A percentile compares a stretch with the other conserved stretches of the same genome.
Evolutionary conservation across 345 rosid species (phyloP).

Genomic region (Populus davidiana): DNA sequence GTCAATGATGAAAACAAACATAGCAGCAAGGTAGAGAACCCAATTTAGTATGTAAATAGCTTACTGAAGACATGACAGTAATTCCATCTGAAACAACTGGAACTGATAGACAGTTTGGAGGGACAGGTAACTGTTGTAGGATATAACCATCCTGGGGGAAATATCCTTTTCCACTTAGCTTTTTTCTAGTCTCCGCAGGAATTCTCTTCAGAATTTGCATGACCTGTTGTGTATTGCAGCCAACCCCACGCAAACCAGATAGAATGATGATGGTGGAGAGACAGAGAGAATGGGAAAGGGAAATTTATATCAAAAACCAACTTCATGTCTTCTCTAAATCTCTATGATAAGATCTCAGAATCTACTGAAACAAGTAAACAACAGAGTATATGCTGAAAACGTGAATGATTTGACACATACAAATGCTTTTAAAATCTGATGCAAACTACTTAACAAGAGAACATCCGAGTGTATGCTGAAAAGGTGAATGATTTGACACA

Average conservation of each 20-base stretch:
- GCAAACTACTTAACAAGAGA: not conserved
- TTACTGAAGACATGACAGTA: conserved; percentile 81
- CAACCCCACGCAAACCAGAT: not conserved
- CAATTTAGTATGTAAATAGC: conserved; percentile 21
- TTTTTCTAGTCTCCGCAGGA: conserved; percentile 61
- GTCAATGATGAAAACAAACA: not conserved
- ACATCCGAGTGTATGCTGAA: not conserved
- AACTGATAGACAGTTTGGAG: conserved; percentile 89
- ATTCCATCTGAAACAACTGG: conserved; percentile 86
- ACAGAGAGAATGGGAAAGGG: not conserved
- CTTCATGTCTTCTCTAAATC: conserved; percentile 2
- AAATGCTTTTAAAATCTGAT: not conserved
- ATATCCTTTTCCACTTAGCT: conserved; percentile 71
- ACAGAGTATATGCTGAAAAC: not conserved
- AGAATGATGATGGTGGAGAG: not conserved
- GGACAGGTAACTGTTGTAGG: conserved; percentile 72
- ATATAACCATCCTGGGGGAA: conserved; percentile 93
- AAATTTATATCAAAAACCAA: not conserved
- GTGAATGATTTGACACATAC: not conserved
- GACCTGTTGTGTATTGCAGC: conserved; percentile 40
- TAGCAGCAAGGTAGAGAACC: conserved; percentile 1
- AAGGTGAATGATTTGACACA: not conserved
- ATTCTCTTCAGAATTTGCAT: conserved; percentile 74
- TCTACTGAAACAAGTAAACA: not conserved
- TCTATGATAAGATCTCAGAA: not conserved